A percentile compares a stretch with the other conserved stretches of the same genome.
Conservation (phyloP, 345 rosid species). For the Firmiana major region DNA sequence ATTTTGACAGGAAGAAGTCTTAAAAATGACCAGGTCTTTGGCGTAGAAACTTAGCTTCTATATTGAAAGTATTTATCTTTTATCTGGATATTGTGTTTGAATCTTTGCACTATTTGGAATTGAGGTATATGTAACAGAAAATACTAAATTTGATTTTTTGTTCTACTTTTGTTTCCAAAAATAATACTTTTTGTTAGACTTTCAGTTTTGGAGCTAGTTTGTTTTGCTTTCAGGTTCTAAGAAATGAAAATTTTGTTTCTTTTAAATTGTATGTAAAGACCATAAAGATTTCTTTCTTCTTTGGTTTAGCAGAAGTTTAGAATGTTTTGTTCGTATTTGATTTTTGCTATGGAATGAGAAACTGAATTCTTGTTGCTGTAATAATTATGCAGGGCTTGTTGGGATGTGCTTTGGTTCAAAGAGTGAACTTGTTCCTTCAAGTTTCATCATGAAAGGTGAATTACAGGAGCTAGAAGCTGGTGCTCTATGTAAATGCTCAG, state of each 20-base stretch:
- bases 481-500: constrained; percentile 23
- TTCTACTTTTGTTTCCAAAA: background rate
- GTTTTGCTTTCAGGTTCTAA: background rate
- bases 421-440: constrained; percentile 33
- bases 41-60: background rate
- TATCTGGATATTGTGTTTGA: background rate
- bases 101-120: background rate
- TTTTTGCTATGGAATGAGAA: background rate
- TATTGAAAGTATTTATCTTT: background rate
- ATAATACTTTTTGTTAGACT: background rate
- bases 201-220: no score
- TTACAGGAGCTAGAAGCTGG: constrained; percentile 28
- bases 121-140: background rate
- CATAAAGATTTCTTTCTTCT: background rate
- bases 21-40: background rate
- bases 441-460: constrained; percentile 44
- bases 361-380: constrained; percentile 11
- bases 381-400: constrained; percentile 43
- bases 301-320: background rate
- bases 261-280: background rate
- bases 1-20: background rate
- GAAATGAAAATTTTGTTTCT: background rate
- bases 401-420: constrained; percentile 52
- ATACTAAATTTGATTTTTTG: background rate
- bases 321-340: background rate